phyloP scores from a whole-genome alignment of 345 rosid genomes.

The Capsella bursapastoris region DNA sequence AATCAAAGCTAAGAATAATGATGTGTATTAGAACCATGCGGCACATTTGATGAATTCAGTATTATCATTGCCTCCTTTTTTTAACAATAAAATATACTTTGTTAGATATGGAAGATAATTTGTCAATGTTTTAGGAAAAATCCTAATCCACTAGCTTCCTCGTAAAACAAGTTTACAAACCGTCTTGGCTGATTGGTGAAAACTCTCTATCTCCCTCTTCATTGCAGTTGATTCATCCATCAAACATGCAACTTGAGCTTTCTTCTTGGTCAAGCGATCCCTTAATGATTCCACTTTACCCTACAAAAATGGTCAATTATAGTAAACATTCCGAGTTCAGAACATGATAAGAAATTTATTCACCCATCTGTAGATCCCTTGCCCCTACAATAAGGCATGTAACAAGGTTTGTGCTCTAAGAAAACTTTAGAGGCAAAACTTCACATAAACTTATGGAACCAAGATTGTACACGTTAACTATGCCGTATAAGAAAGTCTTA shows the following conservation, averaged over 20 bases:
- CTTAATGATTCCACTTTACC: slow-evolving; percentile 59
- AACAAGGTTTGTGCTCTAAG: slow-evolving; percentile 1
- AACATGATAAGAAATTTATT: slow-evolving; percentile 17
- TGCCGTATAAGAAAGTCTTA: neutral
- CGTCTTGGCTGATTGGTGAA: slow-evolving; percentile 59
- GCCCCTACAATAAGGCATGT: neutral
- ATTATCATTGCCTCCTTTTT: slow-evolving; percentile 15
- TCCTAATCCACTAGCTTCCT: slow-evolving; percentile 17
- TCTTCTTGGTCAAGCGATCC: slow-evolving; percentile 66
- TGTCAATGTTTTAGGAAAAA: neutral
- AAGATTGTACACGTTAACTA: neutral
- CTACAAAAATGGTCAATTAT: slow-evolving; percentile 50
- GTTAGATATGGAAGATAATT: slow-evolving; percentile 5
- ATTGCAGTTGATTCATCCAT: slow-evolving; percentile 70
- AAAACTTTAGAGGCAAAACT: slow-evolving; percentile 5
- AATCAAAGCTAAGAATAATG: slow-evolving; percentile 5
- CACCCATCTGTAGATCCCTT: neutral
- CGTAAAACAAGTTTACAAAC: slow-evolving; percentile 50
- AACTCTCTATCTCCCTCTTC: slow-evolving; percentile 68
- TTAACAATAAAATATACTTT: neutral
- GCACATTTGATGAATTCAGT: slow-evolving; percentile 22
- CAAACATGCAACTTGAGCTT: slow-evolving; percentile 66
- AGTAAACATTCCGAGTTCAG: slow-evolving; percentile 17
- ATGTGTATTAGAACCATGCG: slow-evolving; percentile 2
- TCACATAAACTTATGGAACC: slow-evolving; percentile 25